phyloP scores from a whole-genome alignment of 306 rosid genomes.

The Herpetospermum pedunculosum region DNA sequence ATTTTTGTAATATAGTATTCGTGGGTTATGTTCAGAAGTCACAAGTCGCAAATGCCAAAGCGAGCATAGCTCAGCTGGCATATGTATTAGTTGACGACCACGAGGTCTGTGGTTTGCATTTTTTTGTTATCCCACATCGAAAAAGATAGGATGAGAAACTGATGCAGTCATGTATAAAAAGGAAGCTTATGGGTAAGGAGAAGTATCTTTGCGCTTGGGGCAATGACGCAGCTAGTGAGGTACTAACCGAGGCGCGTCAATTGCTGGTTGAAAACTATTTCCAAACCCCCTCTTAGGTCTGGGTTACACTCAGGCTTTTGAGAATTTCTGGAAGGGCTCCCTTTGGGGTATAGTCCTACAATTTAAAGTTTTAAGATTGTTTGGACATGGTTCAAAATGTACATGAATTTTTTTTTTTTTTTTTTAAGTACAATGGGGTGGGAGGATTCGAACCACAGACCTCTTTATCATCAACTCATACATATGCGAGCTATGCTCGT shows the following conservation, averaged over 20 bases:
- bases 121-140: neutral
- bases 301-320: neutral
- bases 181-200: neutral
- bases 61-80: too few species aligned
- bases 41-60: too few species aligned
- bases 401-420: too few species aligned
- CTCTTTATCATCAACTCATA: too few species aligned
- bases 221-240: neutral
- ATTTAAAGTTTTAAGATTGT: neutral
- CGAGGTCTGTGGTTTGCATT: neutral
- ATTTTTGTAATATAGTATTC: too few species aligned
- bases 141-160: accelerated
- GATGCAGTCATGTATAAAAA: neutral
- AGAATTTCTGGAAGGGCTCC: neutral
- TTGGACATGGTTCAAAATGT: too few species aligned
- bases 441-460: too few species aligned
- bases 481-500: too few species aligned
- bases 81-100: too few species aligned
- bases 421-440: too few species aligned
- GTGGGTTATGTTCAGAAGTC: too few species aligned
- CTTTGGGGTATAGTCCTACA: neutral
- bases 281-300: neutral
- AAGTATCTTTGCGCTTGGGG: neutral
- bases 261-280: neutral
- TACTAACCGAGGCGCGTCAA: neutral